phyloP scores from a whole-genome alignment of 2,329 filamentous ascomycete species.

The Tolypocladium sp. region DNA sequence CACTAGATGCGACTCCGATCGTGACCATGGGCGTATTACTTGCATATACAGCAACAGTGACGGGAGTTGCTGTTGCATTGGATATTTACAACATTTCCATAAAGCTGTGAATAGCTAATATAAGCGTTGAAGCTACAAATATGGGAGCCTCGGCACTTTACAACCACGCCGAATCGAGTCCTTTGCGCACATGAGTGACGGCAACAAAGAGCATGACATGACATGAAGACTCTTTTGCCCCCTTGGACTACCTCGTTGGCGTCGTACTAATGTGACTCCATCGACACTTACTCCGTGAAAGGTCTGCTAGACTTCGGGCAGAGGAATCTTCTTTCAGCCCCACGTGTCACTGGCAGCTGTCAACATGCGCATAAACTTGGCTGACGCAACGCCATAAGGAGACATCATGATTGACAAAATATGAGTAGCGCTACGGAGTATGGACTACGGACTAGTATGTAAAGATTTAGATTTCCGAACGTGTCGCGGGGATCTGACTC shows the following conservation, averaged over 20 bases:
- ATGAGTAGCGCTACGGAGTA: too few species aligned
- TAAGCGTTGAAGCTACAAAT: too few species aligned
- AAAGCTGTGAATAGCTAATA: slow-evolving; percentile 42
- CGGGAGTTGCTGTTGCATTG: slow-evolving; percentile 56
- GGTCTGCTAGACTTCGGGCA: not conserved
- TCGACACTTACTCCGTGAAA: not conserved
- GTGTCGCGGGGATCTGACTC: not conserved
- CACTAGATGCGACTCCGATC: slow-evolving; percentile 58
- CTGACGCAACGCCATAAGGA: not conserved
- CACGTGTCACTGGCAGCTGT: not conserved
- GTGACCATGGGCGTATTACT: slow-evolving; percentile 66
- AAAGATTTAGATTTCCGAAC: not conserved
- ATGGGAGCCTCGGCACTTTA: not conserved
- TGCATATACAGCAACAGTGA: slow-evolving; percentile 60
- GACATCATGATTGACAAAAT: not conserved
- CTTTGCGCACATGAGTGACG: not conserved
- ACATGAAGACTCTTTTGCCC: not conserved
- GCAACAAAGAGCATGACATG: not conserved
- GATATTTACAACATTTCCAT: slow-evolving; percentile 60
- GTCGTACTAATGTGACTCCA: not conserved
- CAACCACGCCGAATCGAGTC: not conserved
- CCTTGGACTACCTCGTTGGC: not conserved
- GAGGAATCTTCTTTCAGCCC: not conserved
- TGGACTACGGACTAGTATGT: too few species aligned
- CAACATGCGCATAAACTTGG: not conserved